Percentiles rank a stretch among this genome's conserved stretches.
Evolutionary conservation across 2,329 filamentous ascomycete species (phyloP).

Genomic region (Alternaria alternata): DNA sequence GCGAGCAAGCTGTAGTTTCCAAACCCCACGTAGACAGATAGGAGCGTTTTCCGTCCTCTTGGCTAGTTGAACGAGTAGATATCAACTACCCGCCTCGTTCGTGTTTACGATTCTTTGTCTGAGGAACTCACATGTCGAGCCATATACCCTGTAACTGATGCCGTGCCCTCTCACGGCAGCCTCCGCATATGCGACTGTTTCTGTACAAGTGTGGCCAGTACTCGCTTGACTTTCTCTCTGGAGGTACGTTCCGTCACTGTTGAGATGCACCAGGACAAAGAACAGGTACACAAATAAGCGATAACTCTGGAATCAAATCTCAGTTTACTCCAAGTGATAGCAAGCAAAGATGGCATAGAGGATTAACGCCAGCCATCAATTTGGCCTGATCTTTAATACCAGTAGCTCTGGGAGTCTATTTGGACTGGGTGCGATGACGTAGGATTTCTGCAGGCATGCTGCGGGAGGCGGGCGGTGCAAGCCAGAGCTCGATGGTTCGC

Average conservation of each 20-base stretch:
- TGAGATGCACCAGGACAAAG: background rate
- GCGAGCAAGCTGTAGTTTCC: slow-evolving; percentile 17
- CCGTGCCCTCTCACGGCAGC: background rate
- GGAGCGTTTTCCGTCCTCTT: too few relatives aligned
- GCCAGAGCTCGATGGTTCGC: slow-evolving; percentile 16
- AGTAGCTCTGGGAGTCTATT: background rate
- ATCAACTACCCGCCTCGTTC: background rate
- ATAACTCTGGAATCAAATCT: slow-evolving; percentile 6
- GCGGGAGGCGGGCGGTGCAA: slow-evolving; percentile 19
- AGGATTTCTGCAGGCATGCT: background rate
- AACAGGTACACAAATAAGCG: slow-evolving; percentile 26
- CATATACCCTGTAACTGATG: background rate
- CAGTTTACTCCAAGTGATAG: background rate
- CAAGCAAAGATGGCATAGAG: background rate
- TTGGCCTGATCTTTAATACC: fast-evolving
- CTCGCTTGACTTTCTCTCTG: slow-evolving; percentile 13
- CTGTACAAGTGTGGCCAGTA: slow-evolving; percentile 22
- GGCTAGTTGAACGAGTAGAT: background rate
- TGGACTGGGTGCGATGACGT: background rate
- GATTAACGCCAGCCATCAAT: background rate
- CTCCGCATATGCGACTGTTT: slow-evolving; percentile 12
- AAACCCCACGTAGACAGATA: too few relatives aligned
- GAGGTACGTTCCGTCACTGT: slow-evolving; percentile 16
- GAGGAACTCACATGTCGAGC: slow-evolving; percentile 25
- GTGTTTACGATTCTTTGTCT: slow-evolving; percentile 8